Base-by-base conservation (phyloP, 2,329 filamentous ascomycete genomes). In the Septoria linicola region DNA sequence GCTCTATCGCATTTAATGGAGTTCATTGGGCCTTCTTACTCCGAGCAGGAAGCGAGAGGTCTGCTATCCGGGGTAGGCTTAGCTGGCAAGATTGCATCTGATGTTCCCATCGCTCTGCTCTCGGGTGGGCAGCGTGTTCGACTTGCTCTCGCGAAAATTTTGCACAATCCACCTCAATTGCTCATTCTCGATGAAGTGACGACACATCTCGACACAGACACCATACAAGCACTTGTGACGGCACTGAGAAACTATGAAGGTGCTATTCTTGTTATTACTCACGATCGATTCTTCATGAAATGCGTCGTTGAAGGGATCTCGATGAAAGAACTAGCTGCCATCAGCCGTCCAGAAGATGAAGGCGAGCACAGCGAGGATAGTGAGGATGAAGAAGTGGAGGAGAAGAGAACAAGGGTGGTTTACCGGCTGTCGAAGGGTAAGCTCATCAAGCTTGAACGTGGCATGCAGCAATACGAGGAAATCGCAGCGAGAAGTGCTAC, bases 171-270 rank as follows among this genome's bases (percentile, higher is more conserved):
- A 3, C 87, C 87, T 16, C 87, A 91, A 58, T 79, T 88, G 50
- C 76, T 92, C 2, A 77, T 92, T 4, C 77, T 92, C 6, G 88
- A 92, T 65, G 89, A 89, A 67, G 84, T 89, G 19, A 93, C 88
- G 5, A 92, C 89, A 1, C 89, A 95, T 73, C 76, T 95, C 34
- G 89, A 95, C 66, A 88, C 87, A 55, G 82, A 93, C 70, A 92
- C 87, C 0, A 87, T 92, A 19, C 80, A 81, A 6, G 87, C 86
- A 1, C 70, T 95, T 48, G 77, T 85, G 1, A 76, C 80, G 19
- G 85, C 85, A 2, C 67, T 95, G 56, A 76, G 78, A 11, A 72
- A 72, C 2, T 95, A 87, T 77, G 79, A 83, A 49, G 89, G 89
- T 0, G 88, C 88, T 0, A 78, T 93, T 3, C 71, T 95, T 32